Base-by-base conservation (phyloP, 2,329 filamentous ascomycete species). In the Colletotrichum camelliae region DNA sequence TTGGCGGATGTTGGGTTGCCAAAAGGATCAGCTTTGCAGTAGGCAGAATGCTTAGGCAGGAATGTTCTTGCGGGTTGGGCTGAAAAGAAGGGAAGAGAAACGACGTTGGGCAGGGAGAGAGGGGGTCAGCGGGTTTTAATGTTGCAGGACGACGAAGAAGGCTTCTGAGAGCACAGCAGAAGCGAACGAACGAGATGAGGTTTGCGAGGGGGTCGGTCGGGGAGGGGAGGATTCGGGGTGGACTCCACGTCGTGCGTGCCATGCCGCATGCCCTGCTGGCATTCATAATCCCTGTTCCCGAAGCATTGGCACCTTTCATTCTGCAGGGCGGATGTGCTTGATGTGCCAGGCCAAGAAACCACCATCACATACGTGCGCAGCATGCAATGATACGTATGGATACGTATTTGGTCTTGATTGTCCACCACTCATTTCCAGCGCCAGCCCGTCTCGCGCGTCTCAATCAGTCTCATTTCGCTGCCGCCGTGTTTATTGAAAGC, bases 81-180 rank as follows among this genome's bases (percentile, higher is more conserved):
- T 80, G 82, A 81, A 81, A 82, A 80, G 80, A 79, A 82, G 79
- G 78, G 79, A 82, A 79, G 79, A 81, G 78, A 80, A 80, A 70
- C 76, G 76, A 73, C 80, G 80, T 85, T 83, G 84, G 84, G 83
- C 83, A 83, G 80, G 62, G 69, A 80, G 80, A 82, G 81, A 81
- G 84, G 84, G 82, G 83, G 81, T 79, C 79, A 81, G 81, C 81
- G 83, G 83, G 81, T 85, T 86, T 85, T 85, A 85, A 84, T 83
- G 74, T 77, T 77, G 74, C 77, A 73, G 74, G 61, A 72, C 58
- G 69, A 75, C 33, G 73, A 60, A 58, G 60, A 76, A 66, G 65
- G 37, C 64, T 74, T 66, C 70, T 35, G 57, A 39, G 33, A 64
- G 57, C 52, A 15, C 52, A 55, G 13, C 33, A 52, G 61, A 67